A percentile compares a stretch with the other conserved stretches of the same genome.
These are phyloP conservation scores for Escallonia rubra DNA, from an alignment of 129 eudicot species.

Conservation along the genomic window DNA sequence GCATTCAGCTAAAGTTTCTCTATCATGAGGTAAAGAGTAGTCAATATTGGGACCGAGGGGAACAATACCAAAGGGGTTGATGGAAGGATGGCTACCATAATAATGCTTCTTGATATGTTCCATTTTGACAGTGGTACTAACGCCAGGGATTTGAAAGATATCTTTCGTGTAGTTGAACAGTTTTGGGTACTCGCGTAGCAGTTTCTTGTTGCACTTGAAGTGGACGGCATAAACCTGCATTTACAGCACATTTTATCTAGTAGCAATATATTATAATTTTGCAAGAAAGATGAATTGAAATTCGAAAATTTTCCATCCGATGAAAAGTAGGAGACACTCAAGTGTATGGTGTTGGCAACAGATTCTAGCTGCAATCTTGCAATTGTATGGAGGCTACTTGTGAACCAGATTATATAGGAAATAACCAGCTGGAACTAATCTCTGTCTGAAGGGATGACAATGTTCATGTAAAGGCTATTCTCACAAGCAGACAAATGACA, in stretches of 20 bases:
- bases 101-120: constrained; percentile 86
- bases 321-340: too few species aligned
- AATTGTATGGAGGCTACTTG: too few species aligned
- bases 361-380: too few species aligned
- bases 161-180: constrained; percentile 81
- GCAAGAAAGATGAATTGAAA: too few species aligned
- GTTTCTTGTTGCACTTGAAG: constrained; percentile 88
- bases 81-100: constrained; percentile 82
- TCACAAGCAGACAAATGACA: too few species aligned
- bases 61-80: constrained; percentile 72
- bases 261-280: too few species aligned
- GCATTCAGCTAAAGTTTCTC: constrained; percentile 46
- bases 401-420: too few species aligned
- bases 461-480: too few species aligned
- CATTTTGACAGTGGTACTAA: constrained; percentile 76
- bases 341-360: too few species aligned
- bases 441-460: too few species aligned
- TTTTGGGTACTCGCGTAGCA: constrained; percentile 70
- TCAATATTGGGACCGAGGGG: constrained; percentile 76
- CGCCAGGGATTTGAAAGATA: constrained; percentile 66
- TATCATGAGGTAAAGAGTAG: constrained; percentile 65
- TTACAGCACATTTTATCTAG: neutral
- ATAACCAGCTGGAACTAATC: too few species aligned
- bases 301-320: too few species aligned
- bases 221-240: constrained; percentile 85